A percentile compares a stretch with the other conserved stretches of the same genome.
Evolutionary conservation across 1,284 basidiomycete genomes (phyloP).

Genomic region (Agaricales sp.): DNA sequence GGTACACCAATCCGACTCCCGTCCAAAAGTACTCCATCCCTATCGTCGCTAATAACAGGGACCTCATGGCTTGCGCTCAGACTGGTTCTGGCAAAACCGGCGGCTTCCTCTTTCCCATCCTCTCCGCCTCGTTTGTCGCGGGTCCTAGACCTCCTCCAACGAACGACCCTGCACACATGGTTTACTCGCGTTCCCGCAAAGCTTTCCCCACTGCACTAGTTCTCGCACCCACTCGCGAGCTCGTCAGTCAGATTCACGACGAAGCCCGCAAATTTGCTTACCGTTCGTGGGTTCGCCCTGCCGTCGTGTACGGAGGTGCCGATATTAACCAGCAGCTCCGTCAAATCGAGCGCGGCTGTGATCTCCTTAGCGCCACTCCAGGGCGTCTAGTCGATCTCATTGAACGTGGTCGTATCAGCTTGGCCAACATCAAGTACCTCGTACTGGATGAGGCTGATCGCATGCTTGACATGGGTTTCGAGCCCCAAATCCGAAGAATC

Average conservation of each 20-base stretch:
- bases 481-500: slow-evolving; percentile 97
- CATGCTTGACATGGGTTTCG: slow-evolving; percentile 99
- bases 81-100: slow-evolving; percentile 99
- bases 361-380: slow-evolving; percentile 95
- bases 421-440: slow-evolving; percentile 95
- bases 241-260: slow-evolving; percentile 98
- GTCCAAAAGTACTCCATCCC: slow-evolving; percentile 99
- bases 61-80: slow-evolving; percentile 99
- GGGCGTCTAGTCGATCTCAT: slow-evolving; percentile 98
- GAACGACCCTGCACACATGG: slow-evolving; percentile 29
- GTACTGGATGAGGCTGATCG: slow-evolving; percentile 99
- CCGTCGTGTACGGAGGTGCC: slow-evolving; percentile 98
- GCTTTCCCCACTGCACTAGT: slow-evolving; percentile 95
- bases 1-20: slow-evolving; percentile 92
- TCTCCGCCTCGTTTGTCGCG: slow-evolving; percentile 84
- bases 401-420: slow-evolving; percentile 93
- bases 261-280: slow-evolving; percentile 99
- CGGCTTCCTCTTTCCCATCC: slow-evolving; percentile 98
- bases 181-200: slow-evolving; percentile 71
- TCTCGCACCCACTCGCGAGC: slow-evolving; percentile 95
- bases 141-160: slow-evolving; percentile 71
- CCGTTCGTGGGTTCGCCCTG: slow-evolving; percentile 98
- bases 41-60: slow-evolving; percentile 85
- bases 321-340: slow-evolving; percentile 96
- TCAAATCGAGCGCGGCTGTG: slow-evolving; percentile 92